phyloP scores from a whole-genome alignment of 768 basidiomycete species.

The Termitomyces sp. region DNA sequence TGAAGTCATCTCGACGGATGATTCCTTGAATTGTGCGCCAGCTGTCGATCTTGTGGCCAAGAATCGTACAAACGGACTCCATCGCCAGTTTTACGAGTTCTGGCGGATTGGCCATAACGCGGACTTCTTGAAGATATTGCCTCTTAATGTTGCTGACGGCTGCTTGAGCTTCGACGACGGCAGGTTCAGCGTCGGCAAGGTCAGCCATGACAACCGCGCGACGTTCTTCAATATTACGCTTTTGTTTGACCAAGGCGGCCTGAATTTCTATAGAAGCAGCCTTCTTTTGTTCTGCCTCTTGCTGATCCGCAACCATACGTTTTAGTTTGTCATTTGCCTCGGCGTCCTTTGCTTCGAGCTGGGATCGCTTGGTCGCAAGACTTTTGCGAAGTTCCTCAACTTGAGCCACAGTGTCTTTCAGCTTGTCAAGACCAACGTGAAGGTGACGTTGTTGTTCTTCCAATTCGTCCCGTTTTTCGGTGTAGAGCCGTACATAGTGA shows the following conservation, averaged over 20 bases:
- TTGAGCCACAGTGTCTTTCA: slow-evolving; percentile 92
- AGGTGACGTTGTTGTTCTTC: slow-evolving; percentile 99
- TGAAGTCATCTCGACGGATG: slow-evolving; percentile 96
- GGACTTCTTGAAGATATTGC: slow-evolving; percentile 94
- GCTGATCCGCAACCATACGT: slow-evolving; percentile 97
- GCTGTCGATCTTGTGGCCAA: slow-evolving; percentile 94
- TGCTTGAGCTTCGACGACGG: slow-evolving; percentile 88
- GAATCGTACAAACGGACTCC: slow-evolving; percentile 96
- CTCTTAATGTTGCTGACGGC: slow-evolving; percentile 98
- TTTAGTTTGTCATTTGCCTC: slow-evolving; percentile 97
- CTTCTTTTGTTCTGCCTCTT: slow-evolving; percentile 98
- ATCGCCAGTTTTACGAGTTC: slow-evolving; percentile 97
- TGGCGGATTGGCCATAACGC: slow-evolving; percentile 97
- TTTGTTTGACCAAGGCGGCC: slow-evolving; percentile 88
- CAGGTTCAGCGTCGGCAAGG: slow-evolving; percentile 96
- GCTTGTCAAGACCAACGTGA: slow-evolving; percentile 96
- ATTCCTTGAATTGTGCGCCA: slow-evolving; percentile 96
- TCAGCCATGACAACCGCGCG: slow-evolving; percentile 89
- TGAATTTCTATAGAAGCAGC: slow-evolving; percentile 94
- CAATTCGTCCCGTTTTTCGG: slow-evolving; percentile 94
- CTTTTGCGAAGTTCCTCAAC: slow-evolving; percentile 96
- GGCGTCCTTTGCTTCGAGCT: slow-evolving; percentile 88
- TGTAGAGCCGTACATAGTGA: slow-evolving; percentile 92
- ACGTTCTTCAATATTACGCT: slow-evolving; percentile 84
- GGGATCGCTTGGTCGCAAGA: slow-evolving; percentile 88